Base-by-base conservation (phyloP, 805 yeast genomes). In the Myxozyma neotropica region DNA sequence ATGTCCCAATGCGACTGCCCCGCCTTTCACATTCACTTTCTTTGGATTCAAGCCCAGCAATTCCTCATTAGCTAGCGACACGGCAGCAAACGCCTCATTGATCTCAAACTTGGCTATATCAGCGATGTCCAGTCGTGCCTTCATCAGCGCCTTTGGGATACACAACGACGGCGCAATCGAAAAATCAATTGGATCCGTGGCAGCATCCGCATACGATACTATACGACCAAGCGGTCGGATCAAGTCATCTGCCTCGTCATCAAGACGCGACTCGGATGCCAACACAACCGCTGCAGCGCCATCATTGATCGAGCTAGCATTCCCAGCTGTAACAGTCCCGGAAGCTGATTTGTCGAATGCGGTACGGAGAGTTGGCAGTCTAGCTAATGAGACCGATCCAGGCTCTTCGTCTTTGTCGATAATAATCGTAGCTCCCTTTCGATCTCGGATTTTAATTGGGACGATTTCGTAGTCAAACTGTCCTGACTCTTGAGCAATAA, bases 51-150 rank as follows among this genome's bases (percentile, higher is more conserved):
- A 80, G 39, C 85, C 83, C 63, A 83, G 80, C 59, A 87, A 75
- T 76, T 86, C 82, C 58, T 86, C 80, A 76, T 91, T 91, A 53
- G 96, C 96, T 67, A 90, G 73, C 59, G 96, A 96, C 60, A 92
- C 97, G 58, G 89, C 97, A 7, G 97, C 82, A 76, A 92, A 92
- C n/a, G 97, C 97, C 78, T 93, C 97, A 76, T 93, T 92, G 73
- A 92, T 83, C 78, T 92, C 98, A 72, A 85, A 92, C 74, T 77
- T 88, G 72, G 92, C 95, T 65, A 92, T 83, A 61, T 88, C 86
- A 50, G 81, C 81, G 46, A 80, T 71, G 2, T 80, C 56, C 45
- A 91, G 69, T 47, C 85, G 82, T 26, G 97, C 95, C 70, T 86
- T 92, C 74, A 88, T 84, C 69, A 93, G 80, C 47, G 96, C 96